phyloP scores from a whole-genome alignment of 805 yeast species.

The Maudiozyma bulderi region DNA sequence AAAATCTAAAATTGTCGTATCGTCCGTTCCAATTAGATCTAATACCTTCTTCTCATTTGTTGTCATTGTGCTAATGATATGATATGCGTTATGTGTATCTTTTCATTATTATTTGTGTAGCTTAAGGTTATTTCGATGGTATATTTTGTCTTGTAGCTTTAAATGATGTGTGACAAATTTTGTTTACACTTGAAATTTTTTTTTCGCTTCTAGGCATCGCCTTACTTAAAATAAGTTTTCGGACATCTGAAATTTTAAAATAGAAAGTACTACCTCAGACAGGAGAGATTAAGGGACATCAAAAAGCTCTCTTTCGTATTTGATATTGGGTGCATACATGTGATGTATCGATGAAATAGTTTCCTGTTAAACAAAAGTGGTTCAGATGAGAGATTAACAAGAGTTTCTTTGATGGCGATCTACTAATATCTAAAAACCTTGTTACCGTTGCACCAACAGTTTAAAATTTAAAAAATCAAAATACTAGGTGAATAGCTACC shows the following conservation, averaged over 20 bases:
- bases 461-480: too few species aligned
- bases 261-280: neutral
- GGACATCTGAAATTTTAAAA: neutral
- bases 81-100: neutral
- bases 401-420: too few species aligned
- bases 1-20: conserved; percentile 39
- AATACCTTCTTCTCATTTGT: conserved; percentile 11
- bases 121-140: neutral
- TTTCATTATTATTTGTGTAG: neutral
- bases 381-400: too few species aligned
- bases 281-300: too few species aligned
- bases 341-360: too few species aligned
- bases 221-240: neutral
- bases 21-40: conserved; percentile 30
- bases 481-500: too few species aligned
- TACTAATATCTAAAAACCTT: too few species aligned
- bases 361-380: too few species aligned
- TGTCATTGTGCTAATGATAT: neutral
- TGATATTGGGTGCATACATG: neutral
- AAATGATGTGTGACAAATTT: neutral
- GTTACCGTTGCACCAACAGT: too few species aligned
- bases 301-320: neutral
- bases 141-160: neutral
- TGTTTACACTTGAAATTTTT: neutral
- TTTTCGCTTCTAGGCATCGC: neutral